phyloP scores from a whole-genome alignment of 306 rosid species.

The Casuarina glauca region DNA sequence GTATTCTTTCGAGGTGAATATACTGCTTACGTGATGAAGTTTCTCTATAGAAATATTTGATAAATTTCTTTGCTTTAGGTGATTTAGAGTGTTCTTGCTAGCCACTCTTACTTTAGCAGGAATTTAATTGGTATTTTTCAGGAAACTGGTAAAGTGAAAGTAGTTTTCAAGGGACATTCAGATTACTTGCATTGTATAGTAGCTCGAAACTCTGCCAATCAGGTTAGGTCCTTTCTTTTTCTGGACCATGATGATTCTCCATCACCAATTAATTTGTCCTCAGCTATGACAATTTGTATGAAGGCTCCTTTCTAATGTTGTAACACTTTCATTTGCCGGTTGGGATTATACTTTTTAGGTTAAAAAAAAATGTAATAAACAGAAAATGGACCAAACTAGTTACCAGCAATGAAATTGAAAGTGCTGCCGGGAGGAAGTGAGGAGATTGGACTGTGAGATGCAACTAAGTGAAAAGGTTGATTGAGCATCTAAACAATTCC shows the following conservation, averaged over 20 bases:
- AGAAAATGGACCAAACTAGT: neutral
- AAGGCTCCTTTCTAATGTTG: neutral
- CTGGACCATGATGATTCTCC: constrained; percentile 13
- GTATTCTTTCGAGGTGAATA: constrained; percentile 60
- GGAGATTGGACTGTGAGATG: neutral
- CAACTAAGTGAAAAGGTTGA: neutral
- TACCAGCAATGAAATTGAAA: neutral
- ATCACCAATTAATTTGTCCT: constrained; percentile 1
- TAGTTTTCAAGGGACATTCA: constrained; percentile 76
- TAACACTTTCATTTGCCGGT: neutral
- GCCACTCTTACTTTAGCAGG: constrained; percentile 15
- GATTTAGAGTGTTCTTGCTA: constrained; percentile 6
- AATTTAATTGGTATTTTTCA: constrained; percentile 35
- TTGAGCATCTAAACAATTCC: neutral
- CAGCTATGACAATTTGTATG: constrained; percentile 15
- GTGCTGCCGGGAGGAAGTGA: neutral
- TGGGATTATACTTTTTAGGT: neutral
- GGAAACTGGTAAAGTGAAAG: constrained; percentile 79
- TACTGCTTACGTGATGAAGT: neutral
- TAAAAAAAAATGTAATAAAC: neutral
- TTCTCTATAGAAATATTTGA: neutral
- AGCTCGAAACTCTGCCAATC: constrained; percentile 79
- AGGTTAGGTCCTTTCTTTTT: constrained; percentile 45
- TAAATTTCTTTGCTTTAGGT: neutral
- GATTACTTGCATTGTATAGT: constrained; percentile 87